Conservation (phyloP, 1,284 basidiomycete genomes). For the Ganoderma sinense region DNA sequence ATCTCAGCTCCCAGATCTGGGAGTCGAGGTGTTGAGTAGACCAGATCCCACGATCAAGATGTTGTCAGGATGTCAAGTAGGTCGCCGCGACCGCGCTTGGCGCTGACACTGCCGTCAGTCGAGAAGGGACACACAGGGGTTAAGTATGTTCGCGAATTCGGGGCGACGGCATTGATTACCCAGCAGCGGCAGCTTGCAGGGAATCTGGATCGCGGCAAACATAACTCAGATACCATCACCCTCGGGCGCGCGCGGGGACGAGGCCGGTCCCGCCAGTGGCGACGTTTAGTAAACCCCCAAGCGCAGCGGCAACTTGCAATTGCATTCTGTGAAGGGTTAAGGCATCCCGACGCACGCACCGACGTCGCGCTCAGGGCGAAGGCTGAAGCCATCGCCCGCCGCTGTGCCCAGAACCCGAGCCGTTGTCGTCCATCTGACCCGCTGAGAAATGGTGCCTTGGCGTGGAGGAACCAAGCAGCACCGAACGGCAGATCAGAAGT, state of each 20-base stretch:
- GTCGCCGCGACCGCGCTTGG: not conserved
- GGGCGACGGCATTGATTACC: not conserved
- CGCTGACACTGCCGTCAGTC: not conserved
- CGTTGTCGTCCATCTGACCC: not conserved
- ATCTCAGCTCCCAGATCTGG: not conserved
- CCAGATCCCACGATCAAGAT: not conserved
- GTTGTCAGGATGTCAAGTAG: not conserved
- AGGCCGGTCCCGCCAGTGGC: not conserved
- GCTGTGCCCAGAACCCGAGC: not conserved
- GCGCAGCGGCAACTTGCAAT: not conserved
- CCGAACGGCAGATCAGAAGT: too few species aligned
- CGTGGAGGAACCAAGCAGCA: not conserved
- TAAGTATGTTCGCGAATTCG: not conserved
- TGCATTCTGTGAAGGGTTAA: not conserved
- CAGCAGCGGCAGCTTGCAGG: not conserved
- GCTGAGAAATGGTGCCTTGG: not conserved
- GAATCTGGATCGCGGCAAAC: not conserved
- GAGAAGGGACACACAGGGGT: not conserved
- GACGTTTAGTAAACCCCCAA: not conserved
- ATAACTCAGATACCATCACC: slow-evolving; percentile 2
- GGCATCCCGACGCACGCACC: not conserved
- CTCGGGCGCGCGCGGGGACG: not conserved
- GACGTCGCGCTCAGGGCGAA: not conserved
- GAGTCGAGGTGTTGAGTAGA: not conserved
- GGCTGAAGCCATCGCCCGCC: too few species aligned